These are phyloP conservation scores for Stygiomarasmius scandens DNA, from an alignment of 1,284 basidiomycete species.

Conservation along the genomic window DNA sequence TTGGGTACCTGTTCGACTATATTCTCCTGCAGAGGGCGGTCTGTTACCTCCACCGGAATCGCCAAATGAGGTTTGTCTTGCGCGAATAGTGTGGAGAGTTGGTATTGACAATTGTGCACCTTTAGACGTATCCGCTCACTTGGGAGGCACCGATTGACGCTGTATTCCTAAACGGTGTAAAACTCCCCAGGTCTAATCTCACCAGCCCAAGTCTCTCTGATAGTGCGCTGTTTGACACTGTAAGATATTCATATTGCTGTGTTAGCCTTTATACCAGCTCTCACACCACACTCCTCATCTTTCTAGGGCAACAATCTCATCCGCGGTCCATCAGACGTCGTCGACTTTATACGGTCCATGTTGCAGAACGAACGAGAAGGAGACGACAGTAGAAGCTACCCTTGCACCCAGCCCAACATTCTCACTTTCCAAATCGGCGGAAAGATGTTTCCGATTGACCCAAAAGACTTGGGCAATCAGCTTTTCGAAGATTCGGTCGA, in stretches of 20 bases:
- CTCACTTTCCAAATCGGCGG: constrained; percentile 54
- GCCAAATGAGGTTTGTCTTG: constrained; percentile 42
- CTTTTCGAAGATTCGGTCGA: not conserved
- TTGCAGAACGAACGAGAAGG: constrained; percentile 44
- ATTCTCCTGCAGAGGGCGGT: constrained; percentile 44
- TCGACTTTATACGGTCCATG: constrained; percentile 46
- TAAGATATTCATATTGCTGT: constrained; percentile 20
- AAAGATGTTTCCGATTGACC: constrained; percentile 17
- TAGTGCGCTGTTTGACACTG: constrained; percentile 44
- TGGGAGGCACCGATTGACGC: constrained; percentile 63
- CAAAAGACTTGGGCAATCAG: constrained; percentile 8
- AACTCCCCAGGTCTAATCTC: constrained; percentile 46
- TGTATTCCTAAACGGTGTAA: constrained; percentile 52
- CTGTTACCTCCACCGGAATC: constrained; percentile 44
- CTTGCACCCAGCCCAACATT: constrained; percentile 40
- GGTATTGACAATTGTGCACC: not conserved
- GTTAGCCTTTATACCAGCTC: no score
- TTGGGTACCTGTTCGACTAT: constrained; percentile 53
- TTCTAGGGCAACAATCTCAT: constrained; percentile 43
- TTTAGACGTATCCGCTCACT: constrained; percentile 42
- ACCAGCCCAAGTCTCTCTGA: constrained; percentile 34
- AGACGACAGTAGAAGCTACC: constrained; percentile 4
- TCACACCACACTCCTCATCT: not conserved
- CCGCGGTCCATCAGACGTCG: constrained; percentile 39
- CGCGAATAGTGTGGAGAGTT: not conserved